Percentiles rank a stretch among this genome's conserved stretches.
These are phyloP conservation scores for Fraxinus xanthoxyloides DNA, from an alignment of 305 asterid species.

Conservation along the genomic window DNA sequence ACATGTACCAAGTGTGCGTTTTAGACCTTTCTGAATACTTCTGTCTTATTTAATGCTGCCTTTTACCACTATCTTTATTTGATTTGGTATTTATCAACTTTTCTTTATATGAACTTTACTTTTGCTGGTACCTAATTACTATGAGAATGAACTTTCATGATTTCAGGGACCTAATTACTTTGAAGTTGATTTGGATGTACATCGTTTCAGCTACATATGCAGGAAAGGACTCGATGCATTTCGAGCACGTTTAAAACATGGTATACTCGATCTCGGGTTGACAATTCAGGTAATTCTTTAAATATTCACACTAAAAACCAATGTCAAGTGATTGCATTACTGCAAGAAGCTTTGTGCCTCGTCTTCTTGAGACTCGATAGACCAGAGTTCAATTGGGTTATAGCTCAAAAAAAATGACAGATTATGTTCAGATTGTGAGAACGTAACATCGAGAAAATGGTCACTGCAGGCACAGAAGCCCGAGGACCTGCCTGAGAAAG, in stretches of 20 bases:
- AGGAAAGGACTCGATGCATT: constrained; percentile 87
- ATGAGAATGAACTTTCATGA: constrained; percentile 2
- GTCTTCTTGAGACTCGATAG: neutral
- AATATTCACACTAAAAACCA: neutral
- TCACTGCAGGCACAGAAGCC: constrained; percentile 67
- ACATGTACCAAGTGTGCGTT: neutral
- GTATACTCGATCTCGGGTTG: constrained; percentile 79
- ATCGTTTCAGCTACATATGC: constrained; percentile 88
- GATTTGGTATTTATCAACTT: neutral
- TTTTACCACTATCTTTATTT: neutral
- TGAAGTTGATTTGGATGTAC: constrained; percentile 90
- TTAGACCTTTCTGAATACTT: neutral
- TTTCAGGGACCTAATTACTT: constrained; percentile 76
- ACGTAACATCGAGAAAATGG: neutral
- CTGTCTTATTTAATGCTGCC: neutral
- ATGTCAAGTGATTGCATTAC: neutral
- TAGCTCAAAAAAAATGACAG: neutral
- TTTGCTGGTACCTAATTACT: neutral
- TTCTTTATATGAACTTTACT: neutral
- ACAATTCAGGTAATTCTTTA: constrained; percentile 66
- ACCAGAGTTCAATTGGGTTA: neutral
- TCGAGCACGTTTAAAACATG: constrained; percentile 65
- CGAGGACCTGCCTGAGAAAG: constrained; percentile 85
- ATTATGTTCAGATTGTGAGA: neutral
- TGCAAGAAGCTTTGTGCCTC: neutral